A percentile compares a stretch with the other conserved stretches of the same genome.
Evolutionary conservation across 345 rosid genomes (phyloP).

Genomic region (Pseudoturritis turrita): DNA sequence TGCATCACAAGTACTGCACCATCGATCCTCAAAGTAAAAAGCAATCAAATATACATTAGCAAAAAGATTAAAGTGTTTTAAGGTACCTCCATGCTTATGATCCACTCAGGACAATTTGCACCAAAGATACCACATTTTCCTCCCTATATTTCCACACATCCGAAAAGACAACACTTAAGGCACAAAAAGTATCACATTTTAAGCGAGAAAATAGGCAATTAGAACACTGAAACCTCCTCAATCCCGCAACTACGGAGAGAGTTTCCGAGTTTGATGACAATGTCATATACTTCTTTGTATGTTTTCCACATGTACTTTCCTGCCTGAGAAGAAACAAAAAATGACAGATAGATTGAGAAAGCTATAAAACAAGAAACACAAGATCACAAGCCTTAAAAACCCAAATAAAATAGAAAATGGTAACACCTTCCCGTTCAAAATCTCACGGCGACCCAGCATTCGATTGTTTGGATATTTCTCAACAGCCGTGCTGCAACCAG

Average conservation of each 20-base stretch:
- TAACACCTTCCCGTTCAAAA: slow-evolving; percentile 59
- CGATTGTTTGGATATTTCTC: slow-evolving; percentile 59
- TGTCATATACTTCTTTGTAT: slow-evolving; percentile 64
- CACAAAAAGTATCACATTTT: neutral
- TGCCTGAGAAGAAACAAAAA: slow-evolving; percentile 39
- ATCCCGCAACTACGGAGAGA: slow-evolving; percentile 67
- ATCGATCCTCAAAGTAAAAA: neutral
- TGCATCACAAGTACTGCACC: slow-evolving; percentile 30
- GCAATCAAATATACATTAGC: neutral
- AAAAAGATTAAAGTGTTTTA: neutral
- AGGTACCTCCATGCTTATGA: slow-evolving; percentile 89
- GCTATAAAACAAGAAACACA: neutral
- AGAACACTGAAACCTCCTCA: slow-evolving; percentile 37
- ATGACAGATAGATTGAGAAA: neutral
- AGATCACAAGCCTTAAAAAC: neutral
- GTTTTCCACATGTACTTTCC: slow-evolving; percentile 72
- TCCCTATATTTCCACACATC: slow-evolving; percentile 39
- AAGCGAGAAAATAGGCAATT: neutral
- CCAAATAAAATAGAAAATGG: neutral
- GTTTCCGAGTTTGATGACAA: slow-evolving; percentile 66
- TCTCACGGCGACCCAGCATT: slow-evolving; percentile 77
- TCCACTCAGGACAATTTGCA: slow-evolving; percentile 71
- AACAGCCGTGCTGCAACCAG: slow-evolving; percentile 55
- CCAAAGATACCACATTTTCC: slow-evolving; percentile 82
- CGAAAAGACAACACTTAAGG: neutral